phyloP scores from a whole-genome alignment of 805 yeast species.

The Lipomyces sp. region DNA sequence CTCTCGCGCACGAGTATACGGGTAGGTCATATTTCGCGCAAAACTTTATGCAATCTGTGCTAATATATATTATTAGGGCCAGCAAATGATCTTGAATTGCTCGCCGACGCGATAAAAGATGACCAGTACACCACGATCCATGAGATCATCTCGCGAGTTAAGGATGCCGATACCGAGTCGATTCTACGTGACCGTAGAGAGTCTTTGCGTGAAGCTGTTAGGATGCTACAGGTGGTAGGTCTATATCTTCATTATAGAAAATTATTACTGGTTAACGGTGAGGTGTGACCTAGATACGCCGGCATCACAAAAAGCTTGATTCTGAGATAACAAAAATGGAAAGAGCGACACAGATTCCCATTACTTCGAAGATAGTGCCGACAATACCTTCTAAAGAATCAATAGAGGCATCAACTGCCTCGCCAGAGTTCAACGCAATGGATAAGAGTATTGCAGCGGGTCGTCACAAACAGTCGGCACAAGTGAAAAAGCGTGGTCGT shows the following conservation, averaged over 20 bases:
- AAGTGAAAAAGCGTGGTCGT: neutral
- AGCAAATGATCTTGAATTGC: slow-evolving; percentile 15
- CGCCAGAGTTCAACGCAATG: neutral
- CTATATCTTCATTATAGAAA: neutral
- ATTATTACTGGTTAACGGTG: neutral
- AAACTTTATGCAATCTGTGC: neutral
- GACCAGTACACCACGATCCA: neutral
- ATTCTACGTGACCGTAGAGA: slow-evolving; percentile 17
- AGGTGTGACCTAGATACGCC: neutral
- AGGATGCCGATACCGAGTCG: neutral
- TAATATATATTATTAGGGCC: neutral
- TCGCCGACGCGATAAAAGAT: slow-evolving; percentile 5
- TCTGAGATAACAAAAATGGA: slow-evolving; percentile 21
- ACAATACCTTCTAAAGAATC: neutral
- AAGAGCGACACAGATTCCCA: slow-evolving; percentile 8
- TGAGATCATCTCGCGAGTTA: neutral
- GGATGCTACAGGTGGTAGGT: slow-evolving; percentile 9
- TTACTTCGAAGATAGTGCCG: neutral
- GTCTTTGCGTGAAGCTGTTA: slow-evolving; percentile 17
- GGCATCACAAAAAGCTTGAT: slow-evolving; percentile 14
- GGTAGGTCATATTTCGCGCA: slow-evolving; percentile 6
- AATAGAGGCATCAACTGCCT: neutral
- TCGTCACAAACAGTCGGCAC: neutral
- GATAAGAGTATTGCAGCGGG: neutral
- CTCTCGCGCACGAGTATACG: slow-evolving; percentile 12